These are phyloP conservation scores for Cunninghamia lanceolata DNA, from an alignment of 75 land plant genomes.

Conservation along the genomic window DNA sequence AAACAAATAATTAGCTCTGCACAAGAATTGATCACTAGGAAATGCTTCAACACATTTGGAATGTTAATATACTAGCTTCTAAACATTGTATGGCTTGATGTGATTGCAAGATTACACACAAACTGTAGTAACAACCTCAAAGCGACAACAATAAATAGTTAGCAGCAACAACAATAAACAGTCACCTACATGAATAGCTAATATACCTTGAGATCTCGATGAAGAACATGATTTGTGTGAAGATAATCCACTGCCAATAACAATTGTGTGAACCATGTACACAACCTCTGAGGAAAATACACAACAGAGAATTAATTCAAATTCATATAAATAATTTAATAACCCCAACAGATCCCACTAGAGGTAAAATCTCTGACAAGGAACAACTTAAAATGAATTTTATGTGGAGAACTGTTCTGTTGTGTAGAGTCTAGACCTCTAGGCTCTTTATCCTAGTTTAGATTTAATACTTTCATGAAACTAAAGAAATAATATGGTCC, in stretches of 20 bases:
- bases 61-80: background rate
- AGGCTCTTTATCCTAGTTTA: background rate
- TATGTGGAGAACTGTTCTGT: background rate
- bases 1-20: background rate
- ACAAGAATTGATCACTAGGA: background rate
- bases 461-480: background rate
- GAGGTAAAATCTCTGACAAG: background rate
- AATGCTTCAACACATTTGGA: background rate
- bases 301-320: background rate
- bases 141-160: background rate
- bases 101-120: background rate
- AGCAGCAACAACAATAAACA: background rate
- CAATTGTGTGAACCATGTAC: constrained; percentile 94
- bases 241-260: constrained; percentile 92
- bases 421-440: background rate
- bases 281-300: constrained; percentile 64
- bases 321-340: background rate
- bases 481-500: background rate
- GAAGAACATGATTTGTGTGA: constrained; percentile 95
- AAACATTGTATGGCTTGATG: background rate
- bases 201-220: constrained; percentile 92
- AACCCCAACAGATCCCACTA: background rate
- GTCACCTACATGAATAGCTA: background rate
- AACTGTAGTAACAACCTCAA: background rate
- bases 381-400: background rate